Base-by-base conservation (phyloP, 371 early-diverging fungal genomes). In the Mucor racemosus region DNA sequence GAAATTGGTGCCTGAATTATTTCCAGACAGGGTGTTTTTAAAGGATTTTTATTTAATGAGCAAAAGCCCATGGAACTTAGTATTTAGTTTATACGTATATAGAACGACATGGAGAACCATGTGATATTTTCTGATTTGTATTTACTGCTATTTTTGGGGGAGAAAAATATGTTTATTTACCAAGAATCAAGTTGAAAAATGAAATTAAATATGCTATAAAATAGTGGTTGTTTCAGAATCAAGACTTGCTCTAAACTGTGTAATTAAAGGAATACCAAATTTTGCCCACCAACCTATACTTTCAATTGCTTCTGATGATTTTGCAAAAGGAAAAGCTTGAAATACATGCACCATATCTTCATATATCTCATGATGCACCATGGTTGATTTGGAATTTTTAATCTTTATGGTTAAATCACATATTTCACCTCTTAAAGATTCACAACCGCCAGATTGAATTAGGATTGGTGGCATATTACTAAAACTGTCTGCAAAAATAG, bases 331-430 rank as follows among this genome's bases (percentile, higher is more conserved):
- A 50, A 86, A 76, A 8, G 84, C 84, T 59, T 86, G 86, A 50
- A 86, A 86, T 11, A 86, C 86, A 70, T 86, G 86, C 0, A 84
- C 81, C 86, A 86, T 86, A 19, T 80, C 80, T 69, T 80, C 74
- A 48, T 80, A 80, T 4, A 69, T 66, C 56, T 80, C 80, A 66
- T 77, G 71, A 38, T 77, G 73, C 14, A 77, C 69, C 58, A 73
- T 64, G 0, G 76, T 76, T 5, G 70, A 72, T 55, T 67, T 73
- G 34, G 78, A 69, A 1, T 65, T 65, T 31, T 62, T 65, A 10
- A 80, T 74, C 13, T 69, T 67, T 3, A 35, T 36, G 9, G 71
- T 68, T 33, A 80, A 36, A 26, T 71, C 76, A 38, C 57, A 41
- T 31, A 80, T 80, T 54, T 90, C 90, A 68, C 89, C 88, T 34